Base-by-base conservation (phyloP, 202 grass and related monocot genomes). In the Cymbopogon flexuosus region DNA sequence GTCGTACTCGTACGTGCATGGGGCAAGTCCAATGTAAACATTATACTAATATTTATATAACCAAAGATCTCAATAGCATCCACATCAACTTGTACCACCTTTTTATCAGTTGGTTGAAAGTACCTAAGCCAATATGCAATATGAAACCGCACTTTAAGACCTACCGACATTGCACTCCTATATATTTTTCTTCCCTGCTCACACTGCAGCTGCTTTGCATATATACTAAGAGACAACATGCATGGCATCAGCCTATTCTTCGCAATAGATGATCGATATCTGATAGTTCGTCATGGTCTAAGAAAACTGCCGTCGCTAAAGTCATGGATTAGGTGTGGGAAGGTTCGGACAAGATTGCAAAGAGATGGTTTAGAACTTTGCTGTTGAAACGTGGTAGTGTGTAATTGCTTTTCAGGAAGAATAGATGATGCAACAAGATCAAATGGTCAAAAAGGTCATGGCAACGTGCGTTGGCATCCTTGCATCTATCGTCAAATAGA, bases 381-480 rank as follows among this genome's bases (percentile, higher is more conserved):
- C 54, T 34, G 11, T 54, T 79, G 33, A 31, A 18, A 9, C 36
- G 1, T 16, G 27, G 57, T 61, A 29, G 10, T 61, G 1, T 16
- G 16, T 3, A 13, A 24, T 57, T 12, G 7, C 33, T 58, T 79
- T 59, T 64, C 45, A 65, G 22, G 5, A 14, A 8, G 45, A 73
- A 73, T 81, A 73, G 42, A n/a, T 5, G 47, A 52, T 16, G 51
- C 77, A n/a, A 24, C 21, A 18, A 40, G 39, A 75, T 81, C 10
- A 63, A 77, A 76, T 81, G 16, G 72, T 82, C 71, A 70, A 82
- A 78, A 61, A 61, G 58, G 58, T 61, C 58, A 2, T 0, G 11
- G 58, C 21, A 61, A 61, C 58, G 29, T 61, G 58, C 58, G 13
- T 61, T 77, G 74, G 2, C 52, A 57, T 22, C 52, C n/a, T 13